Base-by-base conservation (phyloP, 148 eudicot genomes). In the Silene conica region DNA sequence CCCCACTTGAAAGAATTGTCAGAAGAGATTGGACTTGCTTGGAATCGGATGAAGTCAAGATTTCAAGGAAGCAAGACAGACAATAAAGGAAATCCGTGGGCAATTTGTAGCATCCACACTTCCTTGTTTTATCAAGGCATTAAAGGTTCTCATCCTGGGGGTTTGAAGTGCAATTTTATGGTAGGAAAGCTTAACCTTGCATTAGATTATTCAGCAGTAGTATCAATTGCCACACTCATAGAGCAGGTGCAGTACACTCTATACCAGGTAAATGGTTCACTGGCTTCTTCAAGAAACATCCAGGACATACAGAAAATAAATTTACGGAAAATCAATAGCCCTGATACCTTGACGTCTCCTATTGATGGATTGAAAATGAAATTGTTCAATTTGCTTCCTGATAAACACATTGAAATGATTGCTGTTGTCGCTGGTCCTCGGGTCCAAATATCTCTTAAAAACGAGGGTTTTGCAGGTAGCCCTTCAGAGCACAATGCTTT, bases 361-460 rank as follows among this genome's bases (percentile, higher is more conserved):
- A 58, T 78, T 59, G 73, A 79, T 73, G 79, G 73, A 75, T 69
- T 85, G 85, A 82, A 80, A 75, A 73, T 63, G 52, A 63, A 71
- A 57, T 23, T 95, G 66, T 76, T 81, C 75, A 82, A 79, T 72
- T 71, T 86, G 69, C 78, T 92, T 83, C 96, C 94, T 21, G 82
- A 81, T 43, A 80, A 87, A 63, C 85, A 82, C 78, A 72, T 86
- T 69, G 91, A 87, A 67, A 62, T 90, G 74, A 90, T 83, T 77
- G 86, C 76, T n/a, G 63, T 86, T 67, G 80, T 92, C 71, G 83
- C 85, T 71, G 99, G 97, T 63, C 92, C 91, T 70, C 80, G 63
- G 34, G 56, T 90, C 78, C 80, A 73, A 43, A 28, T 92, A 48
- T 86, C 89, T 60, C 23, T 85, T 77, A 74, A 75, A 68, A 83